phyloP scores from a whole-genome alignment of 345 rosid species.

The Geranium rotundifolium region DNA sequence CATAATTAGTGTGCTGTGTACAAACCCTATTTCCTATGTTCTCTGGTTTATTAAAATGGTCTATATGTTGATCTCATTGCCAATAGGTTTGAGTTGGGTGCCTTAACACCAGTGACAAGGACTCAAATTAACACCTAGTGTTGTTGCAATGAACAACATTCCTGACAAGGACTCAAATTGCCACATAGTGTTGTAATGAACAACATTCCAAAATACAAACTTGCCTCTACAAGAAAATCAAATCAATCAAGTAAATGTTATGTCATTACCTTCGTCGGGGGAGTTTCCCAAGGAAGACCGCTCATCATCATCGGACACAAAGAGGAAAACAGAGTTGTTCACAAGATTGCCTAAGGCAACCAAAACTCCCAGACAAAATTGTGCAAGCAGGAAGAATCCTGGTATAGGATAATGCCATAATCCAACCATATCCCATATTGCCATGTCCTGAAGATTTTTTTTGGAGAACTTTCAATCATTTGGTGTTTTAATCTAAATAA shows the following conservation, averaged over 20 bases:
- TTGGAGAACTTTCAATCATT: background rate
- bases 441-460: conserved; percentile 27
- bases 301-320: conserved; percentile 20
- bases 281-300: conserved; percentile 9
- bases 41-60: too few relatives aligned
- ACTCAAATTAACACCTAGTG: too few relatives aligned
- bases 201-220: too few relatives aligned
- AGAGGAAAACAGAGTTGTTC: conserved; percentile 27
- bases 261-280: conserved; percentile 22
- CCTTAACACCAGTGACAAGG: too few relatives aligned
- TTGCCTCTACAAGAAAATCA: background rate
- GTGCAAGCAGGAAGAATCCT: conserved; percentile 35
- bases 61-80: too few relatives aligned
- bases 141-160: too few relatives aligned
- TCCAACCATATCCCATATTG: conserved; percentile 36
- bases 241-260: background rate
- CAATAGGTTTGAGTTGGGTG: too few relatives aligned
- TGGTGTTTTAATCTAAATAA: background rate
- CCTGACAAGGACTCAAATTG: too few relatives aligned
- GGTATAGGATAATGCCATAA: conserved; percentile 41
- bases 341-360: conserved; percentile 38
- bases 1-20: too few relatives aligned
- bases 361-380: conserved; percentile 33
- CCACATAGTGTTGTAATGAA: too few relatives aligned
- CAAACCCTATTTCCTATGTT: too few relatives aligned